Conservation (phyloP, 306 rosid genomes). For the Citrullus mucosospermus region DNA sequence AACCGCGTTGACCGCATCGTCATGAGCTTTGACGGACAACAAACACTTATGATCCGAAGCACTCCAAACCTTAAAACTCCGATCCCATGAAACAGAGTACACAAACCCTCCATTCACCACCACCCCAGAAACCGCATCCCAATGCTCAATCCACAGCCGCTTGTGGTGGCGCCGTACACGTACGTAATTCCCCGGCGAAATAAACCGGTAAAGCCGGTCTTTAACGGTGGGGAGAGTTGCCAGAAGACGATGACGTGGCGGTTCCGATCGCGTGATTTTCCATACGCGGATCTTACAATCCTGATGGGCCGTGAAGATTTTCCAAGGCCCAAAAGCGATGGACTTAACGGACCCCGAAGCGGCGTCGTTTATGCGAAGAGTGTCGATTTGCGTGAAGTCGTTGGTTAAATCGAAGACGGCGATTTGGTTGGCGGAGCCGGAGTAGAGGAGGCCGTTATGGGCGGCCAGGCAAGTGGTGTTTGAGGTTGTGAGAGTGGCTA, state of each 20-base stretch:
- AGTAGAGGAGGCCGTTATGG: slow-evolving; percentile 46
- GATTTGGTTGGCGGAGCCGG: slow-evolving; percentile 38
- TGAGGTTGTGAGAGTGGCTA: background rate
- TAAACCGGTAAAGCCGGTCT: slow-evolving; percentile 32
- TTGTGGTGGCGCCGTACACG: slow-evolving; percentile 30
- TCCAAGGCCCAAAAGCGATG: slow-evolving; percentile 26
- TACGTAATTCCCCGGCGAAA: slow-evolving; percentile 31
- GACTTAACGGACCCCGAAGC: slow-evolving; percentile 47
- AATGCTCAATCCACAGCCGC: slow-evolving; percentile 52
- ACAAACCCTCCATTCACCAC: slow-evolving; percentile 18
- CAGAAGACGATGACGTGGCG: slow-evolving; percentile 28
- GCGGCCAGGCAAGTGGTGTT: slow-evolving; percentile 26
- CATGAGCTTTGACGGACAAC: slow-evolving; percentile 48
- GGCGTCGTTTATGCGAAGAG: slow-evolving; percentile 24
- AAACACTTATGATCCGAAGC: slow-evolving; percentile 23
- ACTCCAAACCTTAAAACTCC: slow-evolving; percentile 46
- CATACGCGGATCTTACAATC: slow-evolving; percentile 55
- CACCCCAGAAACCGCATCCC: slow-evolving; percentile 40
- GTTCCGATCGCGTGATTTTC: slow-evolving; percentile 15
- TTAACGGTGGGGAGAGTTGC: slow-evolving; percentile 44
- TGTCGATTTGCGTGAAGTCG: slow-evolving; percentile 17
- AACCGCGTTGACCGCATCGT: slow-evolving; percentile 50
- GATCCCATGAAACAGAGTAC: slow-evolving; percentile 61
- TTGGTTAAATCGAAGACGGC: slow-evolving; percentile 32
- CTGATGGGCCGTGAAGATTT: slow-evolving; percentile 57